Base-by-base conservation (phyloP, 2,329 filamentous ascomycete genomes). In the Magnaporthales sp. region DNA sequence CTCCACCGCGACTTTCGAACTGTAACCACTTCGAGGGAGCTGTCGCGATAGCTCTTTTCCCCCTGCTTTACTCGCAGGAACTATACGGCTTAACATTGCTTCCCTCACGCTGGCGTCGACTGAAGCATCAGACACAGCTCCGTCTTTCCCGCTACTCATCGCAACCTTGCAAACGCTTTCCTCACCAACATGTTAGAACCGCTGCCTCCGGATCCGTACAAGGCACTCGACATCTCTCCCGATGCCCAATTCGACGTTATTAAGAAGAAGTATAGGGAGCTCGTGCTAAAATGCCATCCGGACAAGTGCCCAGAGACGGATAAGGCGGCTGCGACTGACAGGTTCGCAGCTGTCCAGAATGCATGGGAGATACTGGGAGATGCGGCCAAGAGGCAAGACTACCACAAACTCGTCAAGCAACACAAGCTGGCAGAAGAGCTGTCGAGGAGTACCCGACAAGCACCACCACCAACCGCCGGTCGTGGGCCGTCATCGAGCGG, bases 201-300 rank as follows among this genome's bases (percentile, higher is more conserved):
- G 71, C 74, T 82, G 51, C 79, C 86, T 32, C 83, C 87, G 69
- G 92, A 98, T 80, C 94, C 92, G 63, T 97, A 96, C 81, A 86
- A 83, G 73, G 83, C 86, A 66, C 84, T 97, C 64, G 91, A 91
- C 66, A 85, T 97, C 67, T 75, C 88, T 68, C 90, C 86, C 74
- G 86, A 89, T 77, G 91, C 91, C 63, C 86, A 90, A 68, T 75
- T 88, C 58, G 72, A 87, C 63, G 86, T 89, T 71, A 94, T 97
- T 76, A 90, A 91, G 73, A 84, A 86, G 65, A 90, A 91, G 19
- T 89, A 97, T 79, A 88, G 91, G 72, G 96, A 96, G 77, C 87
- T 96, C 56, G 91, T 92, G 46, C 85, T 97, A 71, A 92, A 91
- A 77, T 93, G 90, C 75, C 93, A 97, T 72, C 93, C 93, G 38